A percentile compares a stretch with the other conserved stretches of the same genome.
Evolutionary conservation across 805 yeast species (phyloP).

Genomic region (Nakazawaea wyomingensis): DNA sequence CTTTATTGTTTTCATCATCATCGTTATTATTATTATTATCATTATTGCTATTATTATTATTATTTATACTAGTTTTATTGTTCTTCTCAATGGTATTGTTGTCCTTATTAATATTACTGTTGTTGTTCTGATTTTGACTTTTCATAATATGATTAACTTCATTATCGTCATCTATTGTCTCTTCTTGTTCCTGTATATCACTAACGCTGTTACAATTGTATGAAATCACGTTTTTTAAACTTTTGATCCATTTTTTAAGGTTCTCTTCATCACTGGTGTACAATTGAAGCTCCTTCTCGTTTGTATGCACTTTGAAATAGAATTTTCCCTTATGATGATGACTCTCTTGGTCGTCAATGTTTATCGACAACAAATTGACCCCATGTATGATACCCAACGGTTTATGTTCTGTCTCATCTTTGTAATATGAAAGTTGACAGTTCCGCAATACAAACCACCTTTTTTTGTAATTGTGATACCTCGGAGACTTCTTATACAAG

Average conservation of each 20-base stretch:
- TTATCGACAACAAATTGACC: conserved; percentile 19
- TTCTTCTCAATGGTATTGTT: no score
- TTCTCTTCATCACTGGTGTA: conserved; percentile 15
- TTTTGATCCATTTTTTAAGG: conserved; percentile 8
- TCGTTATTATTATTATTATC: no score
- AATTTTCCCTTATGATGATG: conserved; percentile 6
- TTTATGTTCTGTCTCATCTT: conserved; percentile 32
- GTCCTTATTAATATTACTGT: no score
- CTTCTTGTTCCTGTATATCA: background rate
- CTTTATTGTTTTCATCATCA: background rate
- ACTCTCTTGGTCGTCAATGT: conserved; percentile 12
- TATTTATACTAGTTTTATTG: no score
- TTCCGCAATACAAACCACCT: conserved; percentile 34
- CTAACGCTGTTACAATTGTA: conserved; percentile 9
- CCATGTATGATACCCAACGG: conserved; percentile 29
- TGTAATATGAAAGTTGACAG: conserved; percentile 35
- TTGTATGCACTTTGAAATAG: conserved; percentile 13
- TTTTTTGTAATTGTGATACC: conserved; percentile 33
- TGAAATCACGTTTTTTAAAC: conserved; percentile 10
- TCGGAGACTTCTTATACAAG: conserved; percentile 27
- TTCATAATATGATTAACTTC: background rate
- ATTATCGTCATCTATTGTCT: background rate
- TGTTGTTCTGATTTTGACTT: no score
- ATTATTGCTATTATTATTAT: no score
- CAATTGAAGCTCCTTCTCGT: conserved; percentile 15